Conservation (phyloP, 495 filamentous ascomycete genomes). For the Recurvomyces mirabilis region DNA sequence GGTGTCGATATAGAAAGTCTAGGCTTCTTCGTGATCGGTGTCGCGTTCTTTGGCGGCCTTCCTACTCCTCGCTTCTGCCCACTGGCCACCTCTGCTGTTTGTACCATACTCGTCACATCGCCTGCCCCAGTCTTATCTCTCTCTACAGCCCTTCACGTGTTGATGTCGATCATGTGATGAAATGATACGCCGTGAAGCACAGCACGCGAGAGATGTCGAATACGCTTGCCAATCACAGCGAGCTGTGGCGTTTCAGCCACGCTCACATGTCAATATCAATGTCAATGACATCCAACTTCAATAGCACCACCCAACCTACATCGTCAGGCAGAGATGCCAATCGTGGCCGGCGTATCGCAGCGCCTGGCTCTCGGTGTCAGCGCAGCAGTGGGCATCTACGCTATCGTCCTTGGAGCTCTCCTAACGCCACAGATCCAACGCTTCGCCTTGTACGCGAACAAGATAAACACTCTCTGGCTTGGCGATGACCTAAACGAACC, state of each 20-base stretch:
- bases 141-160: too few species aligned
- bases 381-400: constrained; percentile 12
- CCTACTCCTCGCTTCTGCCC: constrained; percentile 12
- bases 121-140: background rate
- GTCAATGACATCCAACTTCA: too few species aligned
- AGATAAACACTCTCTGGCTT: constrained; percentile 56
- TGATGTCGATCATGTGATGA: too few species aligned
- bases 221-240: background rate
- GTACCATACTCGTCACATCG: constrained; percentile 6
- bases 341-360: background rate
- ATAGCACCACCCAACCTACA: too few species aligned
- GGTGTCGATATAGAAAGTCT: constrained; percentile 5
- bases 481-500: constrained; percentile 53
- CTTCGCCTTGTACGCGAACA: constrained; percentile 65
- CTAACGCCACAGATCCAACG: constrained; percentile 44
- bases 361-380: too few species aligned
- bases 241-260: background rate
- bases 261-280: background rate
- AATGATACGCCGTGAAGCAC: too few species aligned
- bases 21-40: constrained; percentile 28
- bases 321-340: background rate
- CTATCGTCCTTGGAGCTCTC: constrained; percentile 18
- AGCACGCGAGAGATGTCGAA: background rate
- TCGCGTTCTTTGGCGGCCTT: constrained; percentile 13
- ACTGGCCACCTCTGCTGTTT: background rate